Evolutionary conservation across 1,139 yeast genomes (phyloP).

Genomic region (Debaryomyces nepalensis): DNA sequence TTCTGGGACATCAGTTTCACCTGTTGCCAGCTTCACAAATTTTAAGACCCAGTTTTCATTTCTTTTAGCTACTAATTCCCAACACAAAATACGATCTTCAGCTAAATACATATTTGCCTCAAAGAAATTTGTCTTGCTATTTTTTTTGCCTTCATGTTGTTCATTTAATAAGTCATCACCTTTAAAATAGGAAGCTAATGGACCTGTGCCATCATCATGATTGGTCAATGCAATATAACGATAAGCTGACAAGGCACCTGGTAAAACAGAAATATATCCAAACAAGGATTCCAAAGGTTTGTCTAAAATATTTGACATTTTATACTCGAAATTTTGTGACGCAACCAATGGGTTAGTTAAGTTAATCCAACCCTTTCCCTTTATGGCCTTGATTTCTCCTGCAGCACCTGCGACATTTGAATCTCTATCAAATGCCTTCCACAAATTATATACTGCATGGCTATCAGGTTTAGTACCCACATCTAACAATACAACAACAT

Average conservation of each 20-base stretch:
- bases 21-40: slow-evolving; percentile 90
- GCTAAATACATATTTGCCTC: slow-evolving; percentile 98
- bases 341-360: slow-evolving; percentile 91
- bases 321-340: slow-evolving; percentile 95
- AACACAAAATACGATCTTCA: slow-evolving; percentile 94
- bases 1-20: slow-evolving; percentile 98
- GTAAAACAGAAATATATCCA: slow-evolving; percentile 92
- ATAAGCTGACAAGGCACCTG: slow-evolving; percentile 96
- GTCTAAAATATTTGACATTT: slow-evolving; percentile 92
- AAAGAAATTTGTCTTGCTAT: slow-evolving; percentile 69
- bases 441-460: slow-evolving; percentile 83
- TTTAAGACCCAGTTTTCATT: slow-evolving; percentile 90
- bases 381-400: slow-evolving; percentile 94
- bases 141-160: slow-evolving; percentile 30
- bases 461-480: slow-evolving; percentile 92
- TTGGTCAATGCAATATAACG: slow-evolving; percentile 85
- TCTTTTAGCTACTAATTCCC: slow-evolving; percentile 93
- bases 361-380: slow-evolving; percentile 82
- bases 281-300: slow-evolving; percentile 92
- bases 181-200: slow-evolving; percentile 82
- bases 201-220: slow-evolving; percentile 91
- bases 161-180: slow-evolving; percentile 69
- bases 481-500: slow-evolving; percentile 81
- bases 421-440: slow-evolving; percentile 97
- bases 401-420: slow-evolving; percentile 98